phyloP scores from a whole-genome alignment of 345 rosid genomes.

The Dipteronia sinensis region DNA sequence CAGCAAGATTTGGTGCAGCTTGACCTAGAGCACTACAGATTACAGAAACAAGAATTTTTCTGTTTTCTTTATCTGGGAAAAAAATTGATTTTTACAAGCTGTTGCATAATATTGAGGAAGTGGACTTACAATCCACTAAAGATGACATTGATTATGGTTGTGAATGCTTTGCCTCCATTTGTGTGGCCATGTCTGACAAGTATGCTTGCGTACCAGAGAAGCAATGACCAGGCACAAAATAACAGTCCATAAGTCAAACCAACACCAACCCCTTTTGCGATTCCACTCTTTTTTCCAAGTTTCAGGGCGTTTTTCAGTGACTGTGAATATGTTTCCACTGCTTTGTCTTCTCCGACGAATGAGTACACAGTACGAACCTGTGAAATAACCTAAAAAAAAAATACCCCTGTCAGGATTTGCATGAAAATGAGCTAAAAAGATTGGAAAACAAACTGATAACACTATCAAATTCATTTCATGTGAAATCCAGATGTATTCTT shows the following conservation, averaged over 20 bases:
- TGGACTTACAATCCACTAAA: constrained; percentile 79
- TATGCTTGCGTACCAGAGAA: constrained; percentile 77
- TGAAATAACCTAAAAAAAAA: constrained; percentile 52
- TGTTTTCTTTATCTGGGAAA: constrained; percentile 20
- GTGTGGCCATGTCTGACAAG: constrained; percentile 69
- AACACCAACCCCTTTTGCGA: constrained; percentile 78
- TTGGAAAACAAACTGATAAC: background rate
- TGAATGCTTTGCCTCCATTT: constrained; percentile 77
- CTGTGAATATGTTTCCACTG: constrained; percentile 57
- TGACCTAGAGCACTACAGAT: constrained; percentile 63
- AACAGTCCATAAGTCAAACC: constrained; percentile 69
- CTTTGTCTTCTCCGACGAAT: constrained; percentile 74
- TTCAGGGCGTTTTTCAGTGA: constrained; percentile 58
- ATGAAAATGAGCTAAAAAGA: background rate
- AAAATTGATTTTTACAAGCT: background rate
- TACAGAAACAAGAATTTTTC: constrained; percentile 27
- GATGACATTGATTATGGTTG: constrained; percentile 74
- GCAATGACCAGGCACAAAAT: constrained; percentile 78
- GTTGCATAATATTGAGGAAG: background rate
- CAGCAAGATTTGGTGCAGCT: constrained; percentile 74
- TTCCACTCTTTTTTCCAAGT: constrained; percentile 61
- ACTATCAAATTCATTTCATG: background rate
- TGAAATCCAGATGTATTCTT: background rate
- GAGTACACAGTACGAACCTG: constrained; percentile 81
- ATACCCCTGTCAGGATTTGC: background rate